Evolutionary conservation across 495 filamentous ascomycete genomes (phyloP).

Genomic region (Lineolata rhizophorae): DNA sequence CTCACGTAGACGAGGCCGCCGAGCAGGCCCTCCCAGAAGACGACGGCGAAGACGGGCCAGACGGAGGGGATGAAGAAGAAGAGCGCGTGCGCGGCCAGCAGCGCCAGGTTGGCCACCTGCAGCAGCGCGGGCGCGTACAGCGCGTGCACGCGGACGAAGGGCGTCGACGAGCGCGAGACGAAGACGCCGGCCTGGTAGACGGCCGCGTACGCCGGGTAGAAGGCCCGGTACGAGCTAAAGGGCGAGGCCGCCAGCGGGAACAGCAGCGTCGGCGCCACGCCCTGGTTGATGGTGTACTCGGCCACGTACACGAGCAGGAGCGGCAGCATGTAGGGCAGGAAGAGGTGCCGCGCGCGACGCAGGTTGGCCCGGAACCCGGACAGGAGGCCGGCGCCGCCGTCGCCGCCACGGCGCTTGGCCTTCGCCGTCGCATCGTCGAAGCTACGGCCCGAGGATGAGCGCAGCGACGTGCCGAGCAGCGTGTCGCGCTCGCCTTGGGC

Average conservation of each 20-base stretch:
- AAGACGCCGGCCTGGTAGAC: conserved; percentile 92
- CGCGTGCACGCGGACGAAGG: conserved; percentile 59
- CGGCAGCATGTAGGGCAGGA: conserved; percentile 54
- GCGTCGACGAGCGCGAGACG: conserved; percentile 72
- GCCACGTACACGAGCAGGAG: conserved; percentile 80
- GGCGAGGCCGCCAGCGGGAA: conserved; percentile 58
- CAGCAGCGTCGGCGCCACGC: conserved; percentile 69
- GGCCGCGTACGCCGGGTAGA: conserved; percentile 80
- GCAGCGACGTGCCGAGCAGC: conserved; percentile 17
- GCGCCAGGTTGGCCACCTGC: conserved; percentile 52
- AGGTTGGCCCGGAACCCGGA: conserved; percentile 25
- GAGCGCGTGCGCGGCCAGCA: conserved; percentile 56
- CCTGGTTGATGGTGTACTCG: conserved; percentile 94
- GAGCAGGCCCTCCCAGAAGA: conserved; percentile 92
- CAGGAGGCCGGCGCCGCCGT: neutral
- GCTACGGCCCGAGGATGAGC: conserved; percentile 6
- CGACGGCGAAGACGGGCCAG: conserved; percentile 55
- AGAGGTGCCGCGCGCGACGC: conserved; percentile 18
- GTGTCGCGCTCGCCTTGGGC: conserved; percentile 20
- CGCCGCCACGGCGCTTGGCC: neutral
- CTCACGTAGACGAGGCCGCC: conserved; percentile 88
- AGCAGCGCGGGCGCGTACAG: conserved; percentile 72
- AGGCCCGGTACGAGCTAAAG: conserved; percentile 62
- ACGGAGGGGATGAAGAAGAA: conserved; percentile 62
- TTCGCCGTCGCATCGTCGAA: too few relatives aligned